Evolutionary conservation across 139 green algal species (phyloP), one percentile per base, ranked within the genome.

Genomic region (Pseudopediastrum boryanum): DNA sequence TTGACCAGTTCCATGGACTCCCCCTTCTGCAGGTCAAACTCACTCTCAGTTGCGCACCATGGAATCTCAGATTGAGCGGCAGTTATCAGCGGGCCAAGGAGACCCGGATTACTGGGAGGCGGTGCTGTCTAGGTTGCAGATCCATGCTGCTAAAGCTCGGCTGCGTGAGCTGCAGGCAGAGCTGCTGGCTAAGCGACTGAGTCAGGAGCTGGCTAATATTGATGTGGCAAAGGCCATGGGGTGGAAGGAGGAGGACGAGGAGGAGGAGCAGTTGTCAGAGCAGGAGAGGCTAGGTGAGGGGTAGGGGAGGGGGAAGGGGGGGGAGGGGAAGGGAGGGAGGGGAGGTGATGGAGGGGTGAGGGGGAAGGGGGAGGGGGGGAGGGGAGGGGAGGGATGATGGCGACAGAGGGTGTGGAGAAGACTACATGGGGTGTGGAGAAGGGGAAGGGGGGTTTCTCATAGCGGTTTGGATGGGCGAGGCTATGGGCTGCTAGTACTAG

Each of bases 81-180:
- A 81, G 29, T 75, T 90, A 33, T 33, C 48, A 46, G 75, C 51
- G 12, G 85, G 78, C 6, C 66, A 81, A 36, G 87, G 87, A 0
- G 85, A 92, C 75, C 78, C 68, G 1, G 94, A 97, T 80, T 98
- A 95, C 88, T 96, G 89, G 89, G 78, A 91, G 33, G 50, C 74
- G 8, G 74, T 81, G 25, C 74, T 81, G 62, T 44, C 62, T 27
- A 62, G 74, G 31, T 13, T 81, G 58, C 70, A 61, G 44, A 67
- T 81, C 46, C 38, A 76, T 10, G 50, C 76, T 16, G 86, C 90
- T 31, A 83, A 73, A 43, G 85, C 86, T 4, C 64, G 77, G 44
- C 71, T 94, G 80, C 44, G 85, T 2, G 89, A 92, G 76, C 78
- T 93, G 9, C 87, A 94, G 48, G 71, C 59, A 12, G 31, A 59